Base-by-base conservation (phyloP, 345 rosid species). In the Brassica carinata region DNA sequence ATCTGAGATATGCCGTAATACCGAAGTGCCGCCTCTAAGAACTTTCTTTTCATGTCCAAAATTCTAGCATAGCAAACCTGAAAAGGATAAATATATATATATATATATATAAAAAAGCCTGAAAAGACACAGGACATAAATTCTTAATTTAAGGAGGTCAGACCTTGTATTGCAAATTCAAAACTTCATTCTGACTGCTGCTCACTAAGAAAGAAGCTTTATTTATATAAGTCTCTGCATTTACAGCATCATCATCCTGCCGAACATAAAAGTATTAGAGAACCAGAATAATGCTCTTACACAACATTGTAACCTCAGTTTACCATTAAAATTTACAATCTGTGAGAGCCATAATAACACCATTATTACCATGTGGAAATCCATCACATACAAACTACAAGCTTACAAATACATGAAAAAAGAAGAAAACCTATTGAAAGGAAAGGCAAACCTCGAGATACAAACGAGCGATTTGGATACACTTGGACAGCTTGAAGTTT, bases 161-260 rank as follows among this genome's bases (percentile, higher is more conserved):
- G 71, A 91, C 99, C 94, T 95, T 93, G 86, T 93, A 96, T 75
- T 91, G 93, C 82, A 96, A 86, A 86, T 89, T 90, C 85, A 96
- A 82, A 18, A 88, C 94, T 89, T 96, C 99, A 76, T 92, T 90
- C 86, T 90, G 98, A 83, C 98, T 90, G 74, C 76, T 93, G 94
- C 92, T 93, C 84, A 96, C 98, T 85, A 96, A 83, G 89, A 96
- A 96, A 57, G 99, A 96, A 64, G 98, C 99, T 85, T 93, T 96
- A 74, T 96, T 93, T 68, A 93, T 93, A 77, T 93, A 96, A 79
- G 95, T 93, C 83, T 93, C 97, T 10, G 99, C 99, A 75, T 90
- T 96, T 33, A 90, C 89, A n/a, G 99, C 94, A 90, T 96, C 99
- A 83, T 96, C 97, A 83, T 96, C 99, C 99, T 96, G 83, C 74